Conservation (phyloP, 805 yeast species). For the Wickerhamiella siamensis region DNA sequence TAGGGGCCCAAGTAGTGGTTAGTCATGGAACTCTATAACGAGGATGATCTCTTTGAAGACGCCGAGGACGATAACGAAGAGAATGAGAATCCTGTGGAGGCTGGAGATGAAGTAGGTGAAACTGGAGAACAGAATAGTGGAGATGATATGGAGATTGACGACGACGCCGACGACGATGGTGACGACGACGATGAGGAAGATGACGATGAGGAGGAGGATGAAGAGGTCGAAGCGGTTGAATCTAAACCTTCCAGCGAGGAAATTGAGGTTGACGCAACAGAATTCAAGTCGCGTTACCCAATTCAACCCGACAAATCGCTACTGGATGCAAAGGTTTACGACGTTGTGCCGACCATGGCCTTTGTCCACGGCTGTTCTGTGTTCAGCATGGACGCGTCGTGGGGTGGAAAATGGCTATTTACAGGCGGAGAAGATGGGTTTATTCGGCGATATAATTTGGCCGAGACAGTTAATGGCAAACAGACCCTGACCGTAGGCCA, state of each 20-base stretch:
- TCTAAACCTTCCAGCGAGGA: conserved; percentile 11
- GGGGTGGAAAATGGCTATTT: conserved; percentile 73
- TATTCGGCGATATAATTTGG: conserved; percentile 77
- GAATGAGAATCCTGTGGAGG: conserved; percentile 23
- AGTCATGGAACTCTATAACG: conserved; percentile 21
- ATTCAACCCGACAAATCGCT: conserved; percentile 31
- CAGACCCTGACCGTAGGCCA: conserved; percentile 82
- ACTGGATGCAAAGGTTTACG: conserved; percentile 40
- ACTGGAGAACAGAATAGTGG: conserved; percentile 9
- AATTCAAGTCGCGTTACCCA: conserved; percentile 13
- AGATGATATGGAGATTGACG: conserved; percentile 18
- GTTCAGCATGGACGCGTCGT: conserved; percentile 61
- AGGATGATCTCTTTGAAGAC: conserved; percentile 15
- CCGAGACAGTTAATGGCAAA: conserved; percentile 74
- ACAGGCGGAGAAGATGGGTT: conserved; percentile 96
- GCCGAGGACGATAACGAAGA: conserved; percentile 35
- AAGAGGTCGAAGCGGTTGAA: conserved; percentile 7
- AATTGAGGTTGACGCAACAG: conserved; percentile 15
- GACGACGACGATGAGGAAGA: conserved; percentile 19
- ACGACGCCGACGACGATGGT: conserved; percentile 22
- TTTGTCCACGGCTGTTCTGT: conserved; percentile 70
- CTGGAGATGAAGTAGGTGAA: conserved; percentile 16
- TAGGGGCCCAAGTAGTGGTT: background rate
- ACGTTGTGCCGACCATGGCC: conserved; percentile 74
- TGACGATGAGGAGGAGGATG: conserved; percentile 19